Conservation (phyloP, 768 basidiomycete species). For the Podaxis rugospora region DNA sequence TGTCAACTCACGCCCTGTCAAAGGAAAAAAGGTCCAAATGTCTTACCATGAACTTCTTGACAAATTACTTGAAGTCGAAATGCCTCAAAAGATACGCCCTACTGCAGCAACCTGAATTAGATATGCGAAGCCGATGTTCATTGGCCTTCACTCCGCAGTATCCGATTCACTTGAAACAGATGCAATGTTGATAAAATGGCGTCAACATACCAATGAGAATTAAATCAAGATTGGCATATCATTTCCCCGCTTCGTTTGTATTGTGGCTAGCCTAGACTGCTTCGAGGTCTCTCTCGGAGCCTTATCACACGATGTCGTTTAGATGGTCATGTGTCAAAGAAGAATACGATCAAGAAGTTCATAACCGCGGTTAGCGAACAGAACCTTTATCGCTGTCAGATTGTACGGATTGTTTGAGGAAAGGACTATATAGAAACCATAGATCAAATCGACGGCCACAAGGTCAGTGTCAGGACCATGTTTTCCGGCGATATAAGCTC, state of each 20-base stretch:
- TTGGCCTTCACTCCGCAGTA: neutral
- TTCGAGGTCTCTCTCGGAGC: neutral
- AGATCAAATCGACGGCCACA: neutral
- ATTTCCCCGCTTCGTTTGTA: neutral
- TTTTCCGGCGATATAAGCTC: constrained; percentile 1
- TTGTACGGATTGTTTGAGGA: neutral
- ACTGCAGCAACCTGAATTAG: neutral
- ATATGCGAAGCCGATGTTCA: neutral
- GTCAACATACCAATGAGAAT: neutral
- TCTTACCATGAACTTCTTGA: neutral
- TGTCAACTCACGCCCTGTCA: no score
- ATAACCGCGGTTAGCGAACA: neutral
- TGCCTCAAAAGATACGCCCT: neutral
- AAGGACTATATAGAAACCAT: neutral
- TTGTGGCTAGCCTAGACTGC: neutral
- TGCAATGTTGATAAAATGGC: neutral
- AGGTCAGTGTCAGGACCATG: neutral
- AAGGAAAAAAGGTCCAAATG: no score
- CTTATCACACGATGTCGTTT: neutral
- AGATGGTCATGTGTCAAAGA: neutral
- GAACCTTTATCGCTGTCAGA: neutral
- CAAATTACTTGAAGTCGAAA: neutral
- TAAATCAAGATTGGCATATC: neutral
- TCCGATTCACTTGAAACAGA: neutral
- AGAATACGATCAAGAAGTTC: neutral